Base-by-base conservation (phyloP, 345 rosid genomes). In the Rhizophora mangle region DNA sequence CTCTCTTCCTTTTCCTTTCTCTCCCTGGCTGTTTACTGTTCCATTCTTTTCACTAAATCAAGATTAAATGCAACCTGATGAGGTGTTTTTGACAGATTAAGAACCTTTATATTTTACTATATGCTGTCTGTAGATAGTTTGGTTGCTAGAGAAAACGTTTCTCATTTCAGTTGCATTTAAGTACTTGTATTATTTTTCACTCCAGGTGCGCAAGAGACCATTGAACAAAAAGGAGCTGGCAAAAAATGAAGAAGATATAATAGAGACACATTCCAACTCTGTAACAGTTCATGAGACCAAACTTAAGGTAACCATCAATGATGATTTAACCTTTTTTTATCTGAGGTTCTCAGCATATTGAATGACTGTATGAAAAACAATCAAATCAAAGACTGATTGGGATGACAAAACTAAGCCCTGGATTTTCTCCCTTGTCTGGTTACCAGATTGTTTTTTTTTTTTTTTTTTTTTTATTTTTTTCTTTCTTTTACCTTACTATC, bases 191-290 rank as follows among this genome's bases (percentile, higher is more conserved):
- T 71, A 18, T 31, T 75, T 34, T 73, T 51, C 6, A 53, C 47
- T 78, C 69, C 87, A 95, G 99, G 99, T 95, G 69, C 95, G 99
- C 62, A 95, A 95, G 86, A 82, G 99, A 79, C 97, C 97, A 57
- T 85, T 95, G 78, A 95, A 95, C 77, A 92, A 95, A 79, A 95
- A 95, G 78, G 99, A 95, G 79, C 79, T 89, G 18, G 81, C 97
- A 8, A 92, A 88, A 83, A 92, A 87, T 69, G 99, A 95, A 84
- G 96, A 92, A 80, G 99, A 95, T 78, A 92, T 92, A 34, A 70
- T 95, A 71, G 97, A 89, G 67, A 90, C 99, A 36, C 74, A 66
- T 78, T 83, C 82, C 68, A 95, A 92, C 73, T 71, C 91, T 24
- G 51, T 95, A 58, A 92, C 94, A 22, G 97, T 95, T 73, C 91